Evolutionary conservation across 108 stramenopile genomes (phyloP).

Genomic region (Cyclostephanos tholiformis): DNA sequence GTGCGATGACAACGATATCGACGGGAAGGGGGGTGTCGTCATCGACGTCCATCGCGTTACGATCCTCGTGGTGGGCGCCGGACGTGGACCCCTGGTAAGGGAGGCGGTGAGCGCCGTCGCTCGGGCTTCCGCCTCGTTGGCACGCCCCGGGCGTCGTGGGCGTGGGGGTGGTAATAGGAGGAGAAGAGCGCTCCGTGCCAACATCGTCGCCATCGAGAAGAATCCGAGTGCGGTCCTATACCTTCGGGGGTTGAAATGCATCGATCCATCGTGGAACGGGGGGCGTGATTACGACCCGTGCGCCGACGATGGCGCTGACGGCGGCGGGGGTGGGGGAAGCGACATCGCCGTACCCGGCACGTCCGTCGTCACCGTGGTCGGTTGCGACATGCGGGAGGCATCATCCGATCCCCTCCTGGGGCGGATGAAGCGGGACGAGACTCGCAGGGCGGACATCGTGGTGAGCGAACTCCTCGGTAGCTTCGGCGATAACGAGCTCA

Average conservation of each 20-base stretch:
- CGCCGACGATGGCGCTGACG: neutral
- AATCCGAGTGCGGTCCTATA: slow-evolving; percentile 98
- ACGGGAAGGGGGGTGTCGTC: slow-evolving; percentile 3
- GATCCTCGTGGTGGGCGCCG: slow-evolving; percentile 96
- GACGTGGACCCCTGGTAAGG: slow-evolving; percentile 94
- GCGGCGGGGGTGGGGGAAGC: too few relatives aligned
- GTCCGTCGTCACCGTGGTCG: slow-evolving; percentile 79
- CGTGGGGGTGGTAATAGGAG: neutral
- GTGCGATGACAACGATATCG: slow-evolving; percentile 14
- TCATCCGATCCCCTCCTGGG: slow-evolving; percentile 39
- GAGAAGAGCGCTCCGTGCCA: slow-evolving; percentile 35
- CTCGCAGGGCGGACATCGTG: slow-evolving; percentile 79
- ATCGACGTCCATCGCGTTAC: slow-evolving; percentile 46
- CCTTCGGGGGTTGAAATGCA: slow-evolving; percentile 70
- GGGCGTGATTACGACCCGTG: slow-evolving; percentile 18
- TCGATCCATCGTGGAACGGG: slow-evolving; percentile 71
- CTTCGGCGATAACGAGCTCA: slow-evolving; percentile 98
- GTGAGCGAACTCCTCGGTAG: slow-evolving; percentile 96
- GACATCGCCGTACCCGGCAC: too few relatives aligned
- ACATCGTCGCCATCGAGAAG: slow-evolving; percentile 90
- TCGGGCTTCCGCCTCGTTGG: slow-evolving; percentile 32
- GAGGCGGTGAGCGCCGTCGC: slow-evolving; percentile 73
- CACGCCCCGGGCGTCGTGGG: neutral
- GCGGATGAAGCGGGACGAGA: slow-evolving; percentile 35
- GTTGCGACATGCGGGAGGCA: slow-evolving; percentile 90